Base-by-base conservation (phyloP, 352 stramenopile genomes). In the Phytophthora sansomeana region DNA sequence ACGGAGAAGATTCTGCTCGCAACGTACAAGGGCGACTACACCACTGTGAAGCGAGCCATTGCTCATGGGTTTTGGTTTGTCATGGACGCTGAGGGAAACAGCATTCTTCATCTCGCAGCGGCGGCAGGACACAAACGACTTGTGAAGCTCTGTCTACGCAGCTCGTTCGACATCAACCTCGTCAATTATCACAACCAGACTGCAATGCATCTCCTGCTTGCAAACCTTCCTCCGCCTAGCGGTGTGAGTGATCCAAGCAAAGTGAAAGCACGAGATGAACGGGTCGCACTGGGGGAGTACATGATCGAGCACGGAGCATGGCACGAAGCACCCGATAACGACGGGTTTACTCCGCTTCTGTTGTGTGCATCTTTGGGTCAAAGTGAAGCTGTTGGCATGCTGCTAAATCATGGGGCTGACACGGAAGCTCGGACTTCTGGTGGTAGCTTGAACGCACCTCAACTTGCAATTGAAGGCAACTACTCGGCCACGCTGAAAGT, bases 251-350 rank as follows among this genome's bases (percentile, higher is more conserved):
- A 70, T 5, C 35, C 38, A 2, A 59, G 49, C 36, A 50, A 71
- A 24, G 29, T 64, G 3, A 52, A n/a, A 46, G 28, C 33, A 30
- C 69, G 62, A 29, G 60, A 74, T 1, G 78, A 90, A 5, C 79
- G 83, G 13, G 63, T 93, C 4, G 77, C 70, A 4, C 44, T 95
- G 9, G 78, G 71, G 1, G 79, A 78, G 26, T 96, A 96, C 42
- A 91, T 96, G 85, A 91, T 96, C n/a, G 78, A 92, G 47, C 86
- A 96, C 47, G 87, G 85, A 3, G 88, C 84, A 7, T 93, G 86
- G 86, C 83, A 92, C 33, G 85, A 95, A 81, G 79, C 81, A 9
- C 50, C 75, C 0, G 88, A 94, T 50, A 67, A 83, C 36, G 72
- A 82, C 54, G 78, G 82, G 0, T 72, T 91, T 39, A 94, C 88